phyloP scores from a whole-genome alignment of 2,329 filamentous ascomycete species.

The Karstenula rhodostoma region DNA sequence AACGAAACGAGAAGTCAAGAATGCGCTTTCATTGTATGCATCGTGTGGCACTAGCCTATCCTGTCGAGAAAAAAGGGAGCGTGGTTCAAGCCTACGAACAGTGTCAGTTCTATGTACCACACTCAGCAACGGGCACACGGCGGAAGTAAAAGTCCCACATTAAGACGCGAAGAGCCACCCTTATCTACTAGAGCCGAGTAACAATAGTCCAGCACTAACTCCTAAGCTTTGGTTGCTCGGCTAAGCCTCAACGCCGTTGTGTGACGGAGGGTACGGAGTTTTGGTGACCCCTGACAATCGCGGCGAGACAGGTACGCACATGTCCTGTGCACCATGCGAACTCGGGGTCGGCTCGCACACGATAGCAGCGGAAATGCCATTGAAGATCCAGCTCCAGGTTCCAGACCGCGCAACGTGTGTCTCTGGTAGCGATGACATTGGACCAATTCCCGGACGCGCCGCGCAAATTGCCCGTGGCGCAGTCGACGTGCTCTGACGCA shows the following conservation, averaged over 20 bases:
- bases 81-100: not conserved
- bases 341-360: not conserved
- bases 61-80: conserved; percentile 4
- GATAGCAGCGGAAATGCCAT: not conserved
- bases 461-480: conserved; percentile 11
- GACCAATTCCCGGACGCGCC: conserved; percentile 7
- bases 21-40: conserved; percentile 15
- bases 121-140: conserved; percentile 3
- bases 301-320: not conserved
- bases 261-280: not conserved
- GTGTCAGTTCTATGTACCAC: not conserved
- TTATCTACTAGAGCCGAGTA: not conserved
- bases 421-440: conserved; percentile 8
- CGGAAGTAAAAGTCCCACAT: not conserved
- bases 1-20: conserved; percentile 14
- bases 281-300: not conserved
- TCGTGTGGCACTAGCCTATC: conserved; percentile 11
- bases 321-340: not conserved
- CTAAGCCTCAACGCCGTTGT: conserved; percentile 1
- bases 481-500: conserved; percentile 9
- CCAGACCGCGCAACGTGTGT: conserved; percentile 3
- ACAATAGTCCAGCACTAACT: not conserved
- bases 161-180: not conserved
- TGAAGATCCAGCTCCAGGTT: not conserved
- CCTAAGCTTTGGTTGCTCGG: not conserved